Evolutionary conservation across 2,329 filamentous ascomycete genomes (phyloP), one percentile per base, ranked within the genome.

Genomic region (Zymoseptoria ardabiliae): DNA sequence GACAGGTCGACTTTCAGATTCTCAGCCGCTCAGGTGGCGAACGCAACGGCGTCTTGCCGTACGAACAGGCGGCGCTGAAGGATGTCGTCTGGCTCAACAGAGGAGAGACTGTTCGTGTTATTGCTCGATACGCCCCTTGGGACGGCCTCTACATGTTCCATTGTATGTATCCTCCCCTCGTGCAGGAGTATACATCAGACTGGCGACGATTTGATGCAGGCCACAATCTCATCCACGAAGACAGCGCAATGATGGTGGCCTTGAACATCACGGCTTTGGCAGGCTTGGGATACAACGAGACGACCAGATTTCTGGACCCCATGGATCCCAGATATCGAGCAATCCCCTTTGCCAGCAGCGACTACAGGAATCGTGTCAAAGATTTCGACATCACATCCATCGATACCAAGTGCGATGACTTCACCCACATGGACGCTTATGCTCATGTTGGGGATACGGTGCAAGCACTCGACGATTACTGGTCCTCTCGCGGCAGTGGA

Each of bases 1-100:
- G 84, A 65, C 74, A 84, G 1, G 76, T 85, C 35, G 81, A 84
- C 64, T 82, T 84, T 68, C 76, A 78, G 56, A 73, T 84, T 19
- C 63, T 82, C 13, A 73, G 71, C 5, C 78, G 82, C 17, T 74
- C 65, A 0, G 77, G 78, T 2, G 75, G 75, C 5, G 71, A 73
- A n/a, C 71, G 74, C 17, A 49, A 49, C 1, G 63, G 61, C 8
- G 76, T 82, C 4, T 64, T 74, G 61, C 74, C 78, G 0, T 84
- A 84, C 60, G 82, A 85, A 69, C 70, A 72, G 1, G 76, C 73
- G 0, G 81, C 78, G 0, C 74, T 82, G 21, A 83, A 84, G 69
- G 81, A 84, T 62, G 78, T 82, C 0, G 80, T 83, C 1, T 80
- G 79, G 75, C 73, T 84, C 0, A 78, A 75, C 6, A 68, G 67